Base-by-base conservation (phyloP, 2,329 filamentous ascomycete genomes). In the Alternaria triticimaculans region DNA sequence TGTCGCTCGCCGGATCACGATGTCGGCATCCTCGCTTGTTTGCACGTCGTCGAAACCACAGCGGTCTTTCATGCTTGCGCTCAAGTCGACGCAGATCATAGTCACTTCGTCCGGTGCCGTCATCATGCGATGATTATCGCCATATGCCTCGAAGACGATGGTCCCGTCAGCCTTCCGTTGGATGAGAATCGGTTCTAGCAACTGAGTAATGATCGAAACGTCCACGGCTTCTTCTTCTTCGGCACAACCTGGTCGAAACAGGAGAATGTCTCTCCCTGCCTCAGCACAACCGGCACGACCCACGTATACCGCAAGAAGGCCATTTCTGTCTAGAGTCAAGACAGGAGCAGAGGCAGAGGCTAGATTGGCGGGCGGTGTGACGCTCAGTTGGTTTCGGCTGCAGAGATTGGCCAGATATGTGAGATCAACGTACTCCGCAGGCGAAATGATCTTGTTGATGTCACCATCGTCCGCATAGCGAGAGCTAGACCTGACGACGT, bases 71-170 rank as follows among this genome's bases (percentile, higher is more conserved):
- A 81, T 81, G 37, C 76, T 79, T 2, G 65, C 55, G 45, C 75
- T 78, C 21, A 74, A 71, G 60, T 80, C 78, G 3, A 81, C 77
- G 55, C 72, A 77, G 46, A 81, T 72, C 62, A 80, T 71, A 5
- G 78, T 45, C 7, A 80, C 56, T 60, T 81, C 80, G 21, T 80
- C 77, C 15, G 80, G 78, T 14, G 64, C 49, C 11, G 72, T 69
- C 3, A 77, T 37, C 23, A 68, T 69, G 41, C 74, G 71, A 23
- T 74, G 63, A 1, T 69, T 64, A 15, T 72, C 73, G 5, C 79
- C 78, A 28, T 76, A 74, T 2, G 73, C 64, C 58, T 80, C 78
- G 50, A 81, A 81, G 15, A 70, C 28, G 2, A 72, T 62, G 5
- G 77, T 79, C 0, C 78, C 79, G 55, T 81, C 76, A 18, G 64